Evolutionary conservation across 208 protist species (phyloP), one percentile per base, ranked within the genome.

Genomic region (Wallacemonas collosoma): DNA sequence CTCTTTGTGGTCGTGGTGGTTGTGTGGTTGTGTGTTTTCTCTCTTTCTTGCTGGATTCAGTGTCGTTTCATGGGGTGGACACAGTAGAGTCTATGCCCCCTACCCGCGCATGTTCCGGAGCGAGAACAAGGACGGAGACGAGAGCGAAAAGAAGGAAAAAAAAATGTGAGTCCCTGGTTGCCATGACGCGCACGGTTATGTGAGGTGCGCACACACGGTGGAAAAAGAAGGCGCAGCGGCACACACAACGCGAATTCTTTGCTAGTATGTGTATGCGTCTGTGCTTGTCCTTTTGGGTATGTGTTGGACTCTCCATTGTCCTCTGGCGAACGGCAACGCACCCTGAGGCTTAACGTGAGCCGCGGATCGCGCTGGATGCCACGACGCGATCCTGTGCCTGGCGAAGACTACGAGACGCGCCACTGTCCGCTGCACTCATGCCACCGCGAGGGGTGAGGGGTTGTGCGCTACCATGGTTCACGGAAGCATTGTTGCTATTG

Each of bases 361-460:
- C 83, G 39, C 83, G 83, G 44, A 88, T 81, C 2, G 76, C 41
- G 62, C 83, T 85, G 12, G 83, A 88, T 1, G 80, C 74, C 3
- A 88, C 83, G 9, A 88, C 83, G 35, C 83, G 79, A 45, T 85
- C 38, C 79, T 69, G 51, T 79, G 68, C 11, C 66, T 50, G 41
- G 60, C 64, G 76, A 35, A 61, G n/a, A 35, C 40, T 48, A 35
- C 53, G 51, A 71, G 72, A 68, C 66, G 75, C 66, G 36, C 75
- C 72, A 3, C 26, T 40, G 12, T 68, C 80, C 17, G 40, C 69
- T 8, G 48, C 44, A 14, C 51, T 66, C 14, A 48, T 62, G 15
- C 12, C 58, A 2, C 80, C 72, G 38, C 73, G 48, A 48, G 53
- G 61, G 5, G 62, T 67, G 62, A 60, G 5, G 3, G 51, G 47